Evolutionary conservation across 2,329 filamentous ascomycete genomes (phyloP), one percentile per base, ranked within the genome.

Genomic region (Sordariomycetes sp.): DNA sequence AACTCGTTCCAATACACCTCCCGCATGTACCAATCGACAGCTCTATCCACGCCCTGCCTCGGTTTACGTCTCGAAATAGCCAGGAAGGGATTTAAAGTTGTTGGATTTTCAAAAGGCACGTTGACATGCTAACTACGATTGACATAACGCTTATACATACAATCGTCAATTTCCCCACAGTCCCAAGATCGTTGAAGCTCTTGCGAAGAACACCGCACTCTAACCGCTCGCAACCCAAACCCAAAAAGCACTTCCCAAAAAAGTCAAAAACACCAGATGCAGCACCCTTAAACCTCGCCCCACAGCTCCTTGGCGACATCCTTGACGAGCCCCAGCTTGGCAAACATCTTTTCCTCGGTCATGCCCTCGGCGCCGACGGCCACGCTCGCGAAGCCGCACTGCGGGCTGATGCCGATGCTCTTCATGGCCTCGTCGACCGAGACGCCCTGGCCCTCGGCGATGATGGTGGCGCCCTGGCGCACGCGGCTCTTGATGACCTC

Each of bases 381-480:
- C 64, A 89, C 85, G 64, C 83, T 88, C 3, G 87, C 87, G 68
- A 87, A 87, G 0, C 84, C 85, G 66, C 84, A 87, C 72, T 89
- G 85, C 3, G 86, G 85, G 66, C 82, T 87, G 32, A 88, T 81
- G 52, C 84, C 83, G 28, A 90, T 74, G 62, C 82, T 79, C 66
- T 82, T 74, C 57, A 90, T 72, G 1, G 83, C 85, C 65, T 88
- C 78, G 64, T 86, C 78, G n/a, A 79, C 74, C 7, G 74, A 79
- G 66, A 85, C 76, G 2, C 79, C 80, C 53, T 80, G 82, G 0
- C 86, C 87, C 63, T 83, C 73, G 0, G 85, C 85, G 57, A 90
- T 82, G 68, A 84, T 82, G 61, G 83, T 79, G 3, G 86, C 87
- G 0, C 82, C 83, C 61, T 79, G 72, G 57, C 73, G 71, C 3